Conservation (phyloP, 2,329 filamentous ascomycete genomes). For the Exophiala sideris region DNA sequence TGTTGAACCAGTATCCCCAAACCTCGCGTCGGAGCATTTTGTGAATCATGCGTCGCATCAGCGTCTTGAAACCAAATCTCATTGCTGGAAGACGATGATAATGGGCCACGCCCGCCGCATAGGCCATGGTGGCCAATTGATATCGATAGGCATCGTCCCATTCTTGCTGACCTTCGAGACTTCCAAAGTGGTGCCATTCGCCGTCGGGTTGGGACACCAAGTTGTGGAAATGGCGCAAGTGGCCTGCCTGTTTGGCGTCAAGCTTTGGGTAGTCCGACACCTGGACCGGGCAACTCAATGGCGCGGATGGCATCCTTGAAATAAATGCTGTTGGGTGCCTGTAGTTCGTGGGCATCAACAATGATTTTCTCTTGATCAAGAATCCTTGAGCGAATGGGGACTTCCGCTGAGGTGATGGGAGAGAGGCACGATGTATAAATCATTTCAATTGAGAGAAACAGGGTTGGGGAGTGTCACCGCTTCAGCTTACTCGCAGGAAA, state of each 20-base stretch:
- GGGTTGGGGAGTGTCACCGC: too few species aligned
- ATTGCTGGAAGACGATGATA: slow-evolving; percentile 40
- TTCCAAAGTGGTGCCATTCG: slow-evolving; percentile 20
- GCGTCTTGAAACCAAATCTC: slow-evolving; percentile 34
- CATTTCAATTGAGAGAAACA: too few species aligned
- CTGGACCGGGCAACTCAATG: slow-evolving; percentile 21
- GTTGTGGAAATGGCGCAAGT: slow-evolving; percentile 22
- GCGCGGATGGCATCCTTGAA: background rate
- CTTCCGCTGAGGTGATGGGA: too few species aligned
- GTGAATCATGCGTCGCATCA: slow-evolving; percentile 37
- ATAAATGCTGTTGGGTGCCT: background rate
- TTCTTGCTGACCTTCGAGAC: slow-evolving; percentile 38
- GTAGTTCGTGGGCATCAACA: background rate
- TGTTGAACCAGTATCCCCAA: slow-evolving; percentile 45
- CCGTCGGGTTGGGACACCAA: slow-evolving; percentile 21
- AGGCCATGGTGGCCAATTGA: slow-evolving; percentile 42
- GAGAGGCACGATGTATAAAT: too few species aligned
- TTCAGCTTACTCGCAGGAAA: too few species aligned
- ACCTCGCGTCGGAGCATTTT: slow-evolving; percentile 44
- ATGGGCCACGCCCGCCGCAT: slow-evolving; percentile 37
- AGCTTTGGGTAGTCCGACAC: slow-evolving; percentile 23
- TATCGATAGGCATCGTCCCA: slow-evolving; percentile 36
- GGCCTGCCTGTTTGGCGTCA: slow-evolving; percentile 16
- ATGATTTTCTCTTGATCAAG: too few species aligned
- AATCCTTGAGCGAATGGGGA: too few species aligned